Conservation (phyloP, 257 asterid species). For the Fraxinus americana region DNA sequence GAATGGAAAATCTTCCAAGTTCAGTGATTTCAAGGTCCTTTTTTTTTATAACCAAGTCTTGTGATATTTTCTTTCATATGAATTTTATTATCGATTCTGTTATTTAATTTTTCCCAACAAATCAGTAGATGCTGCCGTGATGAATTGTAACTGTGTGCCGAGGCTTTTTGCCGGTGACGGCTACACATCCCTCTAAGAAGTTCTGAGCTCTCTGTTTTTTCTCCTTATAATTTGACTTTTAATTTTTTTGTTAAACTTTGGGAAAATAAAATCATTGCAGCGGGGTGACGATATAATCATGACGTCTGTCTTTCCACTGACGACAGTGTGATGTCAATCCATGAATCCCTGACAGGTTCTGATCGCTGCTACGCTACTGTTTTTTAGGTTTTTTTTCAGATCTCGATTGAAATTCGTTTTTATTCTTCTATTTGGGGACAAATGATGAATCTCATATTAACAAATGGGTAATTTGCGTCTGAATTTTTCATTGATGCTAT, state of each 20-base stretch:
- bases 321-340: slow-evolving; percentile 22
- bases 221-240: background rate
- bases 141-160: slow-evolving; percentile 21
- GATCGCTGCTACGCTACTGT: slow-evolving; percentile 20
- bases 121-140: slow-evolving; percentile 17
- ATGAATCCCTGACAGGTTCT: slow-evolving; percentile 44
- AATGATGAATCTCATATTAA: slow-evolving; percentile 29
- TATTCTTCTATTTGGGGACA: slow-evolving; percentile 1
- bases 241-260: background rate
- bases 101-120: too few species aligned
- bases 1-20: background rate
- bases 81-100: background rate
- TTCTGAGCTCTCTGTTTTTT: slow-evolving; percentile 20
- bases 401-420: background rate
- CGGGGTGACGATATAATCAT: slow-evolving; percentile 33
- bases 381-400: background rate
- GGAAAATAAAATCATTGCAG: background rate
- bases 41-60: too few species aligned
- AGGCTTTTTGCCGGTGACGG: slow-evolving; percentile 33
- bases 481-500: slow-evolving; percentile 27
- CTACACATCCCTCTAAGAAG: slow-evolving; percentile 34
- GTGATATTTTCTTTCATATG: background rate
- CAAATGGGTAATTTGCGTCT: slow-evolving; percentile 44
- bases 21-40: background rate
- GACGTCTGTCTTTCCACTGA: slow-evolving; percentile 38